Base-by-base conservation (phyloP, 129 eudicot genomes). In the Helianthus tuberosus region DNA sequence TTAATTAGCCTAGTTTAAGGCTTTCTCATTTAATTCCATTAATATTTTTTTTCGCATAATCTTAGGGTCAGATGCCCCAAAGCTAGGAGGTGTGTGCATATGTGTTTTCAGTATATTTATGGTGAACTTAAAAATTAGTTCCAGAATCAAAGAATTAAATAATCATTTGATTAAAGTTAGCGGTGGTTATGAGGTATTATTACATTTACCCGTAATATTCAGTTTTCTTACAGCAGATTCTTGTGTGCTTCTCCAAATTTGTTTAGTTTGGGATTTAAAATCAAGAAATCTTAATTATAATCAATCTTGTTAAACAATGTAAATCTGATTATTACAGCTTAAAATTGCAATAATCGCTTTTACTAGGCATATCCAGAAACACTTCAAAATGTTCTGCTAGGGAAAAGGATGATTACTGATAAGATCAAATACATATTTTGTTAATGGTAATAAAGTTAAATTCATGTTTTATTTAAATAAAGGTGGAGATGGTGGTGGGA, bases 371-470 rank as follows among this genome's bases (percentile, higher is more conserved):
- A 59, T 58, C 68, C 35, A 59, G 12, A 51, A 7, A 46, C 58
- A 58, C 57, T 59, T 43, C 9, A n/a, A 43, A 4, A 39, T 36
- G 46, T 59, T 32, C 25, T 58, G 68, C 58, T 27, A 43, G 58
- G 57, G 55, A 54, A 72, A 57, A 57, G 12, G 43, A 12, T 14
- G 5, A 25, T 43, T 23, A 71, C 57, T 20, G n/a, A 66, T 64
- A 66, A 59, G 32, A 59, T 60, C 5, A 69, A 20, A 66, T 46
- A 35, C 35, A 11, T 12, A 51, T 8, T 47, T 55, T 44, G 58
- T 44, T 76, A 32, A 67, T 16, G 52, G 16, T 65, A 41, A 65
- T 13, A 39, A 35, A 60, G 38, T 73, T 52, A 50, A 16, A 60
- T 1, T 27, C 32, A 27, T 27, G 32, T 27, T 27, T 1, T 27